phyloP scores from a whole-genome alignment of 192 early-diverging fungal genomes.

The Hyaloraphidium curvatum region DNA sequence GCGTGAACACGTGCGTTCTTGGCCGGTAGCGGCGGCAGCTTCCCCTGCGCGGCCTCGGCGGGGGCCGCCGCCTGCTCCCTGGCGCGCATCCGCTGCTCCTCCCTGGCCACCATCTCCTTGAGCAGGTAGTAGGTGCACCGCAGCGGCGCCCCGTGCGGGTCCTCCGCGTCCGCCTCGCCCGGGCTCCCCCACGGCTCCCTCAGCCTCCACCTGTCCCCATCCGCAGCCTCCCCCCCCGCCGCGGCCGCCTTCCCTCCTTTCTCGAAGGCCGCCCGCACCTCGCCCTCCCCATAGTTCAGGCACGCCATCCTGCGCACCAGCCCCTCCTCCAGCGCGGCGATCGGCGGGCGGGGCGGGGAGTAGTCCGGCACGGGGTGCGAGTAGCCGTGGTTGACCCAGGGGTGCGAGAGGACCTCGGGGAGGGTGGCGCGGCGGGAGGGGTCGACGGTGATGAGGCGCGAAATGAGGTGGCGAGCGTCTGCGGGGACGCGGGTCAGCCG shows the following conservation, averaged over 20 bases:
- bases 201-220: no score
- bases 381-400: slow-evolving; percentile 63
- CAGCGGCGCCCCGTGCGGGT: slow-evolving; percentile 16
- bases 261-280: no score
- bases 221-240: no score
- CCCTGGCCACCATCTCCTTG: slow-evolving; percentile 26
- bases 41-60: no score
- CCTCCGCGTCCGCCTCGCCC: slow-evolving; percentile 7
- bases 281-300: no score
- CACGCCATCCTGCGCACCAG: background rate
- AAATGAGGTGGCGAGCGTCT: slow-evolving; percentile 37
- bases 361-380: slow-evolving; percentile 38
- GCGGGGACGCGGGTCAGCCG: background rate
- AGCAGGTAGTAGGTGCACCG: slow-evolving; percentile 30
- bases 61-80: no score
- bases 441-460: slow-evolving; percentile 50
- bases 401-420: slow-evolving; percentile 43
- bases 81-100: slow-evolving; percentile 14
- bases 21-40: no score
- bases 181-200: no score
- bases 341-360: slow-evolving; percentile 28
- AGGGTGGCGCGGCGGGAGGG: slow-evolving; percentile 45
- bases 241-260: no score
- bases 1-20: no score
- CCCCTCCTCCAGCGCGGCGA: background rate